A percentile compares a stretch with the other conserved stretches of the same genome.
phyloP scores from a whole-genome alignment of 2,329 filamentous ascomycete species.

The Pestalotiopsis sp. region DNA sequence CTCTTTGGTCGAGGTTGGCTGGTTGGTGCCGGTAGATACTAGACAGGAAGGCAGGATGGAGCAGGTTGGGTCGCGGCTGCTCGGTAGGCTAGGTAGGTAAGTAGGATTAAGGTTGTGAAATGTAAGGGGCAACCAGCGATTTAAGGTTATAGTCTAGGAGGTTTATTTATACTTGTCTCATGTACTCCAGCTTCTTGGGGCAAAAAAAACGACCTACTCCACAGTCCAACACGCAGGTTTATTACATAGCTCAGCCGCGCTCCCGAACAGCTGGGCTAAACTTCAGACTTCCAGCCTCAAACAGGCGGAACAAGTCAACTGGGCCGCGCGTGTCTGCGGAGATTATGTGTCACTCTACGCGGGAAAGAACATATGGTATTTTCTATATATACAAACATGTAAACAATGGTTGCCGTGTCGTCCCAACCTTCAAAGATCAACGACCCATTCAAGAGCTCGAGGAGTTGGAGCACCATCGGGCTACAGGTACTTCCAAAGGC shows the following conservation, averaged over 20 bases:
- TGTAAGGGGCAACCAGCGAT: neutral
- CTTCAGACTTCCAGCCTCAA: neutral
- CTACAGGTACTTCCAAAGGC: neutral
- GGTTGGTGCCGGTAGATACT: too few species aligned
- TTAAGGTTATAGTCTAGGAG: neutral
- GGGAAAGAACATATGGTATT: neutral
- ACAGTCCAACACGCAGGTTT: neutral
- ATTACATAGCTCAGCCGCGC: neutral
- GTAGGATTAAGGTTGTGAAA: neutral
- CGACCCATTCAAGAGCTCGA: neutral
- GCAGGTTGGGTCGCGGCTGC: neutral
- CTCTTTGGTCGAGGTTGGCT: neutral
- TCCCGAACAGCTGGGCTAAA: neutral
- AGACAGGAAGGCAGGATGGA: too few species aligned
- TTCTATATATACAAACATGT: neutral
- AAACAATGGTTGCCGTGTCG: neutral
- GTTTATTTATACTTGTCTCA: neutral
- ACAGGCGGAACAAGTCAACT: neutral
- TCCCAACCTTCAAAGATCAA: neutral
- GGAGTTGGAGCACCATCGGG: neutral
- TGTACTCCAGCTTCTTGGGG: neutral
- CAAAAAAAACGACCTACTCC: too few species aligned
- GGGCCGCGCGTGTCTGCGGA: neutral
- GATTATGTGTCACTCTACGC: neutral
- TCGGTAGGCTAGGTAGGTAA: neutral